These are phyloP conservation scores for Daldinia sp. DNA, from an alignment of 2,329 filamentous ascomycete species.

Conservation along the genomic window DNA sequence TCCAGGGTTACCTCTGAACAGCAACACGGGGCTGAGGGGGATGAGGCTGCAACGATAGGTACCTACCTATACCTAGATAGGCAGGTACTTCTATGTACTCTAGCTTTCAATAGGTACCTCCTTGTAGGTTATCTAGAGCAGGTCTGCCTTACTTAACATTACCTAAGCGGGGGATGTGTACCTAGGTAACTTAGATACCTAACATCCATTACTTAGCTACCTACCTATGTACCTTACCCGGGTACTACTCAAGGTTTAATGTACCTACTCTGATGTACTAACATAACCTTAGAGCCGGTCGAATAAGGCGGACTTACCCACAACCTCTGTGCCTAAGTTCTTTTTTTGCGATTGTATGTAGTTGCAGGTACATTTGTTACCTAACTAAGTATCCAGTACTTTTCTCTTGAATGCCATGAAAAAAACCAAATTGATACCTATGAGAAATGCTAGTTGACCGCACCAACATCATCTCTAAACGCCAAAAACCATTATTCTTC, in stretches of 20 bases:
- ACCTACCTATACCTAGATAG: background rate
- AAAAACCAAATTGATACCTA: too few relatives aligned
- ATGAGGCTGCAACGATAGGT: conserved; percentile 13
- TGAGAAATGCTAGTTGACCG: too few relatives aligned
- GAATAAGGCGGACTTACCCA: background rate
- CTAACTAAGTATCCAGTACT: too few relatives aligned
- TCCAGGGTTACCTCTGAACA: conserved; percentile 14
- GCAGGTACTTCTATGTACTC: too few relatives aligned
- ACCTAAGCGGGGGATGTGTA: background rate
- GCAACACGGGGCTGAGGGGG: conserved; percentile 34
- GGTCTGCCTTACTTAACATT: background rate
- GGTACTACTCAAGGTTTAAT: background rate
- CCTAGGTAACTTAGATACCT: background rate
- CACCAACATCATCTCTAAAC: background rate
- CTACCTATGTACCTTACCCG: too few relatives aligned
- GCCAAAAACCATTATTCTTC: conserved; percentile 16
- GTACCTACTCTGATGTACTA: too few relatives aligned
- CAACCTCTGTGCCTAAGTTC: background rate
- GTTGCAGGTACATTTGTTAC: too few relatives aligned
- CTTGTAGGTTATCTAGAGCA: background rate
- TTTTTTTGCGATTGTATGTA: background rate
- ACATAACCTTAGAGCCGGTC: background rate
- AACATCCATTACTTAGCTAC: too few relatives aligned
- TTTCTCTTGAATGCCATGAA: too few relatives aligned
- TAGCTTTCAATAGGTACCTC: too few relatives aligned